These are phyloP conservation scores for Ceratocystis colombiana DNA, from an alignment of 2,329 filamentous ascomycete species.

Conservation along the genomic window DNA sequence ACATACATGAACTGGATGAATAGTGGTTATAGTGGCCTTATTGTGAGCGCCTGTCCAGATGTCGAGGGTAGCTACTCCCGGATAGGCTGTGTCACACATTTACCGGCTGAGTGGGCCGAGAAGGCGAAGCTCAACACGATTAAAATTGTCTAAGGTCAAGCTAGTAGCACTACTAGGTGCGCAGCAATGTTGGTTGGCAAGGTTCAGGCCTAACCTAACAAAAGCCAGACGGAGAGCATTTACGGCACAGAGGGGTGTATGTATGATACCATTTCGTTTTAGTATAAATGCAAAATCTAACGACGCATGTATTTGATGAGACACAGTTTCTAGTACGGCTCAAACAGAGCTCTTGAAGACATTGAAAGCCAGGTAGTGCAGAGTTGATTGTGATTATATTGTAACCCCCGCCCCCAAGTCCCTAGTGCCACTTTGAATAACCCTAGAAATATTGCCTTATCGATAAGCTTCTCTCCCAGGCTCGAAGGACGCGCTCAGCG, in stretches of 20 bases:
- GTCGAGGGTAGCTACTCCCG: conserved; percentile 21
- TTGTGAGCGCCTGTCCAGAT: conserved; percentile 24
- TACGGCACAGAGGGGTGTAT: conserved; percentile 4
- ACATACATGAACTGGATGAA: conserved; percentile 26
- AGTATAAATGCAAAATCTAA: conserved; percentile 15
- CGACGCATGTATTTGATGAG: conserved; percentile 18
- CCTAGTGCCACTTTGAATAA: not conserved
- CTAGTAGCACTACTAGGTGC: too few relatives aligned
- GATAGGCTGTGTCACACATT: conserved; percentile 23
- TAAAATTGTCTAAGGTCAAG: conserved; percentile 20
- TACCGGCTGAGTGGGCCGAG: conserved; percentile 24
- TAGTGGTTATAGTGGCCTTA: conserved; percentile 21
- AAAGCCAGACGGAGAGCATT: not conserved
- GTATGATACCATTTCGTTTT: conserved; percentile 23
- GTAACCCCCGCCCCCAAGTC: not conserved
- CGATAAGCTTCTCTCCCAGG: not conserved
- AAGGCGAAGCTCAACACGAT: conserved; percentile 25
- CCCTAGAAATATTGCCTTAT: not conserved
- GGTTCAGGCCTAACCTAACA: too few relatives aligned
- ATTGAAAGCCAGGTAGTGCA: not conserved
- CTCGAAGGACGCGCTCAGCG: not conserved
- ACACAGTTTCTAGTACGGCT: conserved; percentile 10
- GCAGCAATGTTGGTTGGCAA: not conserved
- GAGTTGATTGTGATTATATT: not conserved
- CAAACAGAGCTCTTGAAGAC: not conserved